Percentiles rank a stretch among this genome's conserved stretches.
These are phyloP conservation scores for Voacanga thouarsii DNA, from an alignment of 257 asterid species.

Conservation along the genomic window DNA sequence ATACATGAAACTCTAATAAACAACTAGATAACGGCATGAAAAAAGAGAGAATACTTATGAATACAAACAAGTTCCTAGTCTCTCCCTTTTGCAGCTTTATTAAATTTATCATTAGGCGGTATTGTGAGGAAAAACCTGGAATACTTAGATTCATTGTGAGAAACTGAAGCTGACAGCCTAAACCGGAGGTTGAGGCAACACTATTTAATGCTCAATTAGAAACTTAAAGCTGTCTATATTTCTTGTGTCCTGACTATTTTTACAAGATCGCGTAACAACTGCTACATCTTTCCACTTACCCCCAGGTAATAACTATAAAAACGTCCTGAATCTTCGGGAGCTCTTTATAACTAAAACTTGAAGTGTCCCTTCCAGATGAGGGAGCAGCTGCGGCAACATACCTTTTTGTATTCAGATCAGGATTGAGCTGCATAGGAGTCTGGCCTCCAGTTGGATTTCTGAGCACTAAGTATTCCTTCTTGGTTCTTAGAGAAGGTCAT, in stretches of 20 bases:
- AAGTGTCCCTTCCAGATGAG: neutral
- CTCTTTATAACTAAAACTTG: conserved; percentile 3
- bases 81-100: neutral
- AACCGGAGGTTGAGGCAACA: neutral
- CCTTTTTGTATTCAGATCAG: neutral
- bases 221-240: neutral
- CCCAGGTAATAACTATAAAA: neutral
- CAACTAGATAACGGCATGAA: neutral
- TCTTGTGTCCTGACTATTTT: neutral
- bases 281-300: neutral
- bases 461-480: conserved; percentile 67
- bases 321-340: neutral
- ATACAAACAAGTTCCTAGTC: conserved; percentile 1
- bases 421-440: conserved; percentile 22
- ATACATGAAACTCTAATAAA: neutral
- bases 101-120: neutral
- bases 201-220: neutral
- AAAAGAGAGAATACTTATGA: neutral
- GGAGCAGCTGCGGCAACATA: neutral
- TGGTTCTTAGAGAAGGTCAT: conserved; percentile 48
- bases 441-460: conserved; percentile 76
- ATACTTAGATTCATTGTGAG: neutral
- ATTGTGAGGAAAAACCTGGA: neutral
- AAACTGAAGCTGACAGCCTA: neutral
- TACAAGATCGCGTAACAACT: neutral